A percentile compares a stretch with the other conserved stretches of the same genome.
Evolutionary conservation across 2,329 filamentous ascomycete species (phyloP).

Genomic region (Fusarium sp.): DNA sequence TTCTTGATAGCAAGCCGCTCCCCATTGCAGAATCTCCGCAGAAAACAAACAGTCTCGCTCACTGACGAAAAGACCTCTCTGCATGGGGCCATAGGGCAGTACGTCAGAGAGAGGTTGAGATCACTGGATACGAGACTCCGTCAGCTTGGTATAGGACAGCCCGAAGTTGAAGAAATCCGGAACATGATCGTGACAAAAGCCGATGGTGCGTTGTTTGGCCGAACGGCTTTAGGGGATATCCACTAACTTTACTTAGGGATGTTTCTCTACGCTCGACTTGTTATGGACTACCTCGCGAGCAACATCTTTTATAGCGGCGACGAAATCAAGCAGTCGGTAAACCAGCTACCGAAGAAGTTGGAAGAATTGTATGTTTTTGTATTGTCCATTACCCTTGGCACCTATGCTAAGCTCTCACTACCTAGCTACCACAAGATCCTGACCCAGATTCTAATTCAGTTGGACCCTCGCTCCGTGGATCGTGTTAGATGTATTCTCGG

Average conservation of each 20-base stretch:
- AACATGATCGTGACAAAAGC: not conserved
- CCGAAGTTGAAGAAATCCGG: constrained; percentile 4
- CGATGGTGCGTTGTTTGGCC: constrained; percentile 14
- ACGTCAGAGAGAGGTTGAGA: constrained; percentile 10
- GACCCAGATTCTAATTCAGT: constrained; percentile 8
- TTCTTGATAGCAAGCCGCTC: constrained; percentile 15
- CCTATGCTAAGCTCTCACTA: not conserved
- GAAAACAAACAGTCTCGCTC: constrained; percentile 12
- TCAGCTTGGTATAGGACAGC: not conserved
- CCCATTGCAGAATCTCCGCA: not conserved
- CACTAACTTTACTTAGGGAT: constrained; percentile 9
- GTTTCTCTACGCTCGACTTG: constrained; percentile 37
- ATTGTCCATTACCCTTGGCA: accelerated
- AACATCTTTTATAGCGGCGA: constrained; percentile 20
- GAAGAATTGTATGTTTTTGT: constrained; percentile 14
- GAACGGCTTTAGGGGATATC: too few relatives aligned
- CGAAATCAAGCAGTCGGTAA: constrained; percentile 18
- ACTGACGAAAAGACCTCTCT: constrained; percentile 16
- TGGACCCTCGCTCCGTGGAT: constrained; percentile 14
- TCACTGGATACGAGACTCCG: not conserved
- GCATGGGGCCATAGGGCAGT: constrained; percentile 8
- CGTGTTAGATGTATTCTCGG: constrained; percentile 16
- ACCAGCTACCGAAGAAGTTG: constrained; percentile 10
- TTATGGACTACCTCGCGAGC: constrained; percentile 28
- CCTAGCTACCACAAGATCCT: constrained; percentile 30